Base-by-base conservation (phyloP, 108 stramenopile species). In the Conticribra guillardii region DNA sequence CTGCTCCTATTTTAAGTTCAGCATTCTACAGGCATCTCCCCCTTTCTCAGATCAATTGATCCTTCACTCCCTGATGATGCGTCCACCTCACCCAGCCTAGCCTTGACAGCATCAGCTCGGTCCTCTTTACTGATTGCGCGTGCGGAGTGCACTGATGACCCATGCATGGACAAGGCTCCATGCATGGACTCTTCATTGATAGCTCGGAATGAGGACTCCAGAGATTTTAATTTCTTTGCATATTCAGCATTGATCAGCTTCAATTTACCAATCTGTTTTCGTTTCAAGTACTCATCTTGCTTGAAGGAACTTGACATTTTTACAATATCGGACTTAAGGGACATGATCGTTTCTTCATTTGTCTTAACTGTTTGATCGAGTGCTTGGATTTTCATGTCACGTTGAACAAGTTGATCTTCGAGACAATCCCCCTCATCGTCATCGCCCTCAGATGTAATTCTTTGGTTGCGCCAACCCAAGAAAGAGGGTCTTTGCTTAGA, bases 321-420 rank as follows among this genome's bases (percentile, higher is more conserved):
- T 37, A 86, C 81, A 64, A 89, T 77, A 45, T 89, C 88, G 60
- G 74, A 81, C 21, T 60, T 67, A 1, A 86, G 61, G 15, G 64
- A 62, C 15, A 64, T 67, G 45, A 85, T 81, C 14, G 69, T 82
- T 8, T 68, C 74, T 21, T 80, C 74, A 19, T 83, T 58, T n/a
- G 70, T 71, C 22, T 71, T 57, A 30, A 80, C 76, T 11, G 76
- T 67, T 5, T 54, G 57, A 44, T 75, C 62, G 47, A 82, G 60
- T n/a, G 64, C 57, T 14, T 54, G 55, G 27, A 82, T 73, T 24
- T 41, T 37, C 24, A 49, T 31, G 32, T 82, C 81, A 31, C 62
- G 69, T 29, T 53, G 61, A 4, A 65, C 56, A 14, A 78, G 24
- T 50, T 70, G 46, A 4, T 57, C 69, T 54, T 70, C 69, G 16